Evolutionary conservation across 2,329 filamentous ascomycete species (phyloP), one percentile per base, ranked within the genome.

Genomic region (Talaromyces sp.): DNA sequence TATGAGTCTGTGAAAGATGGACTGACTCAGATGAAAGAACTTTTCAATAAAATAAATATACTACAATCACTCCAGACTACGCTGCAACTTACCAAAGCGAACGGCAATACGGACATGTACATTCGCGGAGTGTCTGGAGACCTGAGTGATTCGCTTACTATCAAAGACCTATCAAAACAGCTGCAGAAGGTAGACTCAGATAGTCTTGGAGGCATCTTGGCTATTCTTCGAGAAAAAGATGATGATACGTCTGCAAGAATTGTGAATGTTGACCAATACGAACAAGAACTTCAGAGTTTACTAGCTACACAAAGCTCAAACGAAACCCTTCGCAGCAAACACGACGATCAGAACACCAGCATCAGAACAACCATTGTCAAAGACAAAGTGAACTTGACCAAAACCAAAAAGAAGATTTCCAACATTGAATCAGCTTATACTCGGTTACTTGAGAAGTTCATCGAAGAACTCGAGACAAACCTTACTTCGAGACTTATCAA

Each of bases 281-380:
- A 82, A n/a, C 72, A 76, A 27, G 76, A 83, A 56, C 78, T 89
- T 39, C 77, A 80, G 50, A 71, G 72, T 13, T 73, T 91, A 6
- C 71, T 83, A 24, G 71, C 77, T 39, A 77, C 76, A 50, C 81
- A 85, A 16, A 74, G 82, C 54, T 75, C 80, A 52, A 79, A 82
- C 10, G 81, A 80, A 43, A 77, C 82, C 3, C 82, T 96, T 35
- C 87, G 89, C 67, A 96, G 89, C 78, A 89, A 89, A 73, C 90
- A 95, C 75, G 89, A 89, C 70, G 84, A 89, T 11, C 88, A 89
- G 49, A 82, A 83, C 68, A 81, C 83, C 4, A 83, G 82, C 19
- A 73, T 86, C 6, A 79, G 84, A 64, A 86, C 86, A 3, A 87
- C 85, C 0, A 79, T 88, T n/a, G 81, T 87, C 2, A 83, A 85